These are phyloP conservation scores for Quercus bicolor DNA, from an alignment of 306 rosid genomes.

Conservation along the genomic window DNA sequence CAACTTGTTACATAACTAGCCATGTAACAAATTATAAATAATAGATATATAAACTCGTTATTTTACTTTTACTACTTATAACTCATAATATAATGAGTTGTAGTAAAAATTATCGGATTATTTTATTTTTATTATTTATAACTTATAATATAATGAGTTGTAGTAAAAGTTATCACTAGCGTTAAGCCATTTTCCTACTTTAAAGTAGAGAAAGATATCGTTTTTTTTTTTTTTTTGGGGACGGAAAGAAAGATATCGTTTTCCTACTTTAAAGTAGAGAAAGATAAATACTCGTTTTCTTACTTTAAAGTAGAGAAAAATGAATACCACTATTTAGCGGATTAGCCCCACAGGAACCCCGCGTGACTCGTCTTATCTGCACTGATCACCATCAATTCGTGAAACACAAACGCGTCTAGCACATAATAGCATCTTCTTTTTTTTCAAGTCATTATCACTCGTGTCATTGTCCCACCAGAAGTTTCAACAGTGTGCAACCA, in stretches of 20 bases:
- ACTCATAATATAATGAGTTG: accelerated
- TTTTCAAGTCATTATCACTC: background rate
- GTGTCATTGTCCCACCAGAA: background rate
- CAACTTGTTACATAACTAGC: accelerated
- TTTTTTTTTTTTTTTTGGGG: no score
- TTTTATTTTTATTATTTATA: no score
- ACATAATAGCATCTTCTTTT: background rate
- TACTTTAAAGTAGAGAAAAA: background rate
- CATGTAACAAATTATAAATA: accelerated
- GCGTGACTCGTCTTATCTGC: background rate
- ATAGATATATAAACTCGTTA: accelerated
- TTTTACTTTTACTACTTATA: no score
- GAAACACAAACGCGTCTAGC: background rate
- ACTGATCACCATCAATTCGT: no score
- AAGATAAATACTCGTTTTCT: background rate
- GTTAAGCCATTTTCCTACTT: no score
- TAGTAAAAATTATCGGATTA: no score
- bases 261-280: background rate
- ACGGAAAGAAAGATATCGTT: no score
- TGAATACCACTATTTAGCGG: background rate
- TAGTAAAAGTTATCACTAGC: accelerated
- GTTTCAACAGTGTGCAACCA: background rate
- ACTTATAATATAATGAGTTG: no score
- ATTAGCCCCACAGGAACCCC: slow-evolving; percentile 8
- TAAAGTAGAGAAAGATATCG: background rate